Base-by-base conservation (phyloP, 1,139 yeast genomes). In the Nadsonia commutata region DNA sequence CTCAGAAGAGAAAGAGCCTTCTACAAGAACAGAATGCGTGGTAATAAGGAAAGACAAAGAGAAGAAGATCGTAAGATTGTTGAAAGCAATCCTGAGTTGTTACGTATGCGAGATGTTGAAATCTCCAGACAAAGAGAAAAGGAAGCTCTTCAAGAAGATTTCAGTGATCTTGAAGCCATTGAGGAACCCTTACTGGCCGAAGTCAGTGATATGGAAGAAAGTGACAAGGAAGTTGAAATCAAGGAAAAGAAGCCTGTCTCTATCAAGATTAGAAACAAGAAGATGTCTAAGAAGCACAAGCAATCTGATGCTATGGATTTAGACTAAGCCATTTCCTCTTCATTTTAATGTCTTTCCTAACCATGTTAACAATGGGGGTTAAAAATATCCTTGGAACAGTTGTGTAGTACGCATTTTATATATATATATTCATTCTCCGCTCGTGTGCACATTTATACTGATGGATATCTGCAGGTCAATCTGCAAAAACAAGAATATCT, bases 1-100 rank as follows among this genome's bases (percentile, higher is more conserved):
- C 80, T 76, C 63, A 85, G 80, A 74, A 81, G 99, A 72, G 98
- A 93, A 68, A 75, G 94, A 61, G 96, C 97, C 31, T 90, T 90
- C 85, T 90, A 85, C 71, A 88, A 86, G 86, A 86, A 88, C 69
- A 84, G 98, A 78, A 90, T 90, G 99, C 84, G 83, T 67, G 97
- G 96, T 52, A 90, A 93, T 68, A 81, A 80, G 66, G 95, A 83
- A 55, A 77, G 78, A 64, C 81, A 82, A 63, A 70, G 85, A 59
- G 85, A 79, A 49, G 72, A 83, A 49, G 98, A 90, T 67, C 79
- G 78, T 70, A 84, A 84, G 66, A 72, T 90, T 60, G 93, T 90
- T 43, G 95, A 80, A 59, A 69, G 74, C 48, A 77, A 90, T 67
- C 95, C 95, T 52, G 95, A 83, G 61, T 70, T 90, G 62, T 73